These are phyloP conservation scores for Fimicolochytrium jonesii DNA, from an alignment of 192 early-diverging fungal species.

Conservation along the genomic window DNA sequence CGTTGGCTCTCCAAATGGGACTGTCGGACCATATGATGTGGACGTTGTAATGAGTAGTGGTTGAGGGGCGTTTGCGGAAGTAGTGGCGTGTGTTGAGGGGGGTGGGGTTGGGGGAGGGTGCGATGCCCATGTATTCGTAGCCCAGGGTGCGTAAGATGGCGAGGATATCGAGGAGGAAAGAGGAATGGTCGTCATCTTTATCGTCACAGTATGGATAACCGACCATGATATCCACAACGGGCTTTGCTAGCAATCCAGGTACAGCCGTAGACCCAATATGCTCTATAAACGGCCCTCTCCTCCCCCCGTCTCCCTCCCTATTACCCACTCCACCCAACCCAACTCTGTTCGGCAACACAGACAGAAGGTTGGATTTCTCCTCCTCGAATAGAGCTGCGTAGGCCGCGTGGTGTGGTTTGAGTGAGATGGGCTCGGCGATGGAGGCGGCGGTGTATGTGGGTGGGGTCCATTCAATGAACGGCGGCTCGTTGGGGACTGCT, in stretches of 20 bases:
- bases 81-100: too few relatives aligned
- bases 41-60: too few relatives aligned
- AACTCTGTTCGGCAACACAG: neutral
- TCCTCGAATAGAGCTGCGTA: neutral
- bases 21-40: too few relatives aligned
- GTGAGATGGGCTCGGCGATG: neutral
- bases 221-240: neutral
- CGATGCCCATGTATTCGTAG: too few relatives aligned
- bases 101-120: too few relatives aligned
- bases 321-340: neutral
- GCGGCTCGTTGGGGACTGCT: too few relatives aligned
- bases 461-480: neutral
- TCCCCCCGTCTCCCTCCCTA: neutral
- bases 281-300: neutral
- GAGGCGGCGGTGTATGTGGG: neutral
- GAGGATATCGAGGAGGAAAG: too few relatives aligned
- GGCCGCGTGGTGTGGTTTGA: neutral
- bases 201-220: neutral
- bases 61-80: too few relatives aligned
- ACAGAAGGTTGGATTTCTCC: neutral
- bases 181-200: too few relatives aligned
- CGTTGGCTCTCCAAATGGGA: too few relatives aligned
- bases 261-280: neutral
- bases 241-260: neutral
- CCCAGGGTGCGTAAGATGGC: too few relatives aligned